A percentile compares a stretch with the other conserved stretches of the same genome.
These are phyloP conservation scores for Phoma sp. DNA, from an alignment of 2,329 filamentous ascomycete species.

Conservation along the genomic window DNA sequence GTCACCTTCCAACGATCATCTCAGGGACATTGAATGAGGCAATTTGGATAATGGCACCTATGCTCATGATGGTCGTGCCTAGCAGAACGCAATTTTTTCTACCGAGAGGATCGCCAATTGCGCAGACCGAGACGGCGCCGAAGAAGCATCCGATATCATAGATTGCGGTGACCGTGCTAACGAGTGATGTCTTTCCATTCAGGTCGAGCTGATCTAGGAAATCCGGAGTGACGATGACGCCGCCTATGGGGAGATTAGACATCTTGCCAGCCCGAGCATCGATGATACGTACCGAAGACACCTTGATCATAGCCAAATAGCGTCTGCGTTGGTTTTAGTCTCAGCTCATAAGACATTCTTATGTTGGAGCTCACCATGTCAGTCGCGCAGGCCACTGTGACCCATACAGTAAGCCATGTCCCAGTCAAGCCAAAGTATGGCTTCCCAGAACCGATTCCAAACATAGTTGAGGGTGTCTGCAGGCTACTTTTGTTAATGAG, in stretches of 20 bases:
- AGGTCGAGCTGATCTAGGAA: slow-evolving; percentile 60
- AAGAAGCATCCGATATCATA: slow-evolving; percentile 69
- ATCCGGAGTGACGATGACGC: slow-evolving; percentile 62
- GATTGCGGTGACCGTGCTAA: slow-evolving; percentile 62
- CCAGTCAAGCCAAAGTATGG: slow-evolving; percentile 63
- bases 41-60: slow-evolving; percentile 59
- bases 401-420: slow-evolving; percentile 64
- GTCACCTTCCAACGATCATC: slow-evolving; percentile 57
- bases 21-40: slow-evolving; percentile 55
- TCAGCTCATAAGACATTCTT: not conserved
- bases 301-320: slow-evolving; percentile 59
- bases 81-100: slow-evolving; percentile 58
- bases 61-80: slow-evolving; percentile 58
- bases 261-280: not conserved
- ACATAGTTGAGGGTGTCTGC: slow-evolving; percentile 11
- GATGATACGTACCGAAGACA: slow-evolving; percentile 54
- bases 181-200: slow-evolving; percentile 49
- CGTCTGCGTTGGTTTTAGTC: slow-evolving; percentile 24
- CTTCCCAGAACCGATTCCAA: slow-evolving; percentile 31
- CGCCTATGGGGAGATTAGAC: slow-evolving; percentile 42
- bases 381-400: slow-evolving; percentile 51
- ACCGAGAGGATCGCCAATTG: slow-evolving; percentile 57
- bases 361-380: slow-evolving; percentile 21
- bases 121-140: slow-evolving; percentile 58
- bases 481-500: not conserved